Base-by-base conservation (phyloP, 2,329 filamentous ascomycete species). In the Albophoma yamanashiensis region DNA sequence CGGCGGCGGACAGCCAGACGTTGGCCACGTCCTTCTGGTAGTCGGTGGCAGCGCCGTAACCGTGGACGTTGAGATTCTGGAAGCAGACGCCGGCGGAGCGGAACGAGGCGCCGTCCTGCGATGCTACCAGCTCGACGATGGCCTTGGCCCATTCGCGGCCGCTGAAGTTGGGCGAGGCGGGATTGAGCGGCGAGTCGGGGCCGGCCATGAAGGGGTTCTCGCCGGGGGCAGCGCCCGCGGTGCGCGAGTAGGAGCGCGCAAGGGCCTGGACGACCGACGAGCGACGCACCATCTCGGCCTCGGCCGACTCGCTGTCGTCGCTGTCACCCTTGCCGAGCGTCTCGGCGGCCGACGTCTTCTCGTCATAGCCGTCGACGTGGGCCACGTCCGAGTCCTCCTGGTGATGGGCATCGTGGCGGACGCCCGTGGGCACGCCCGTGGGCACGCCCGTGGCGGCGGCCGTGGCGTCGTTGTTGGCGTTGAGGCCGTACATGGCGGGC, bases 1-100 rank as follows among this genome's bases (percentile, higher is more conserved):
- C 75, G 1, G 71, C 72, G 0, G 72, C 66, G 56, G 82, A 80
- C 2, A 88, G 71, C 76, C 82, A 84, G 60, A 87, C 75, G 64
- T 88, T 88, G 63, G 73, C 76, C 38, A 88, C 83, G 64, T 86
- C 81, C 73, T 85, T 86, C 68, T 91, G 88, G 71, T 87, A 90
- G 69, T 90, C 87, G 1, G 86, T 89, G 0, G 83, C 77, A 47
- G 80, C 81, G 53, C 87, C 87, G 66, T 81, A 89, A 47, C 87
- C 87, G 67, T 85, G 84, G 6, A 89, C 85, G 62, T 83, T 89
- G 60, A 91, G 76, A 67, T 89, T 81, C 70, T 83, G 81, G 74
- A 87, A 90, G 57, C 80, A 78, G 53, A 91, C 78, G 55, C 88
- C 87, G 0, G 83, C 80, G 17, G 82, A 83, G 66, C 86, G 81